These are phyloP conservation scores for Geotrichum candidum DNA, from an alignment of 1,139 yeast species.

Conservation along the genomic window DNA sequence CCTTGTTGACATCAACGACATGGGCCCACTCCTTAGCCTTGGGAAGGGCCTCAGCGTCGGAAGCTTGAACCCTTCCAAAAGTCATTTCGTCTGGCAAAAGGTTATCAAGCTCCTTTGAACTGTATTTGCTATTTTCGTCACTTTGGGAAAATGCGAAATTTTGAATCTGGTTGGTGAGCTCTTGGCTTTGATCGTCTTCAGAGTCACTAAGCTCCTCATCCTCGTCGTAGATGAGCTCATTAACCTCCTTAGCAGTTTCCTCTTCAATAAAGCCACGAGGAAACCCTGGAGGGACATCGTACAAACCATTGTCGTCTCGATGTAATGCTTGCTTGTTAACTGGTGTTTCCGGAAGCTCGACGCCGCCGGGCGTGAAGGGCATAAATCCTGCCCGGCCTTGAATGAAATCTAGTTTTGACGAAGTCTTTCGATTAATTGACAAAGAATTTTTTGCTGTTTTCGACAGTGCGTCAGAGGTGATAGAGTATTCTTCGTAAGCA, in stretches of 20 bases:
- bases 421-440: constrained; percentile 63
- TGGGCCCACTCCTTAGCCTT: constrained; percentile 84
- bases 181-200: constrained; percentile 9
- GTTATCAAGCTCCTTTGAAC: constrained; percentile 55
- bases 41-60: constrained; percentile 19
- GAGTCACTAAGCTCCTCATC: constrained; percentile 18
- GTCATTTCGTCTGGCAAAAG: constrained; percentile 63
- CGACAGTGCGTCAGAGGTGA: constrained; percentile 44
- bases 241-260: constrained; percentile 25
- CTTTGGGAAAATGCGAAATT: constrained; percentile 6
- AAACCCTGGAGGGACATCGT: constrained; percentile 79
- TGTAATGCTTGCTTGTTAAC: constrained; percentile 45
- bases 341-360: constrained; percentile 40
- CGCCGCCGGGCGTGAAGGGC: constrained; percentile 94
- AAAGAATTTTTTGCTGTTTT: constrained; percentile 64
- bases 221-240: constrained; percentile 23
- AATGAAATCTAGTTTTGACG: constrained; percentile 55
- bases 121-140: constrained; percentile 7
- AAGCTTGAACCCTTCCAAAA: constrained; percentile 39
- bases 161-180: constrained; percentile 5
- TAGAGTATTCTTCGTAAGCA: constrained; percentile 56
- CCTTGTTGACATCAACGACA: constrained; percentile 79
- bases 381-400: constrained; percentile 68
- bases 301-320: constrained; percentile 66
- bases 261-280: constrained; percentile 54